phyloP scores from a whole-genome alignment of 1,139 yeast species.

The Candida sojae region DNA sequence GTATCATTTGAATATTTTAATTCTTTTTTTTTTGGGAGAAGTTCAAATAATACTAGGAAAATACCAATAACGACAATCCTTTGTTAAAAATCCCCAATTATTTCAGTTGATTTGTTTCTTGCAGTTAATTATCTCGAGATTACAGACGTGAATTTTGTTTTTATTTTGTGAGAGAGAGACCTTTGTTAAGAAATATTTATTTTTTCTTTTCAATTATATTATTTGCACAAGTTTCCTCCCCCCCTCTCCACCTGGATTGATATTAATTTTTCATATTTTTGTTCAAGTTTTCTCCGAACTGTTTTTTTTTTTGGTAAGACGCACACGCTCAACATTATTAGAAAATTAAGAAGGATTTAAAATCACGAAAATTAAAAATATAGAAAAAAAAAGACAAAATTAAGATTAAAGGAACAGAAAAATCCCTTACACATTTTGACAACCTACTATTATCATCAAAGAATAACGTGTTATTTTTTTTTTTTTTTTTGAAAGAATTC shows the following conservation, averaged over 20 bases:
- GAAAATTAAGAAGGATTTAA: not conserved
- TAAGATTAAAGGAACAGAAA: slow-evolving; percentile 2
- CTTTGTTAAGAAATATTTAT: too few relatives aligned
- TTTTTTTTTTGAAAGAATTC: too few relatives aligned
- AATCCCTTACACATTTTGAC: slow-evolving; percentile 7
- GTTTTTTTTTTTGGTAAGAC: slow-evolving; percentile 1
- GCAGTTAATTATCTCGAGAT: too few relatives aligned
- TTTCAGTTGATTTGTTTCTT: too few relatives aligned
- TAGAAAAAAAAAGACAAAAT: not conserved
- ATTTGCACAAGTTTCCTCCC: not conserved
- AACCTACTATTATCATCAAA: not conserved
- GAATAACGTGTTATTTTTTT: too few relatives aligned
- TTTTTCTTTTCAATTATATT: too few relatives aligned
- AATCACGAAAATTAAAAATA: slow-evolving; percentile 3
- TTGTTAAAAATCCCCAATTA: too few relatives aligned
- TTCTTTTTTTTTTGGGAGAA: too few relatives aligned
- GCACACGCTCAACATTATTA: not conserved
- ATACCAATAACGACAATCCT: too few relatives aligned
- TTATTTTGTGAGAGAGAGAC: not conserved
- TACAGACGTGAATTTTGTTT: not conserved
- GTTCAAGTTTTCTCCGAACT: not conserved
- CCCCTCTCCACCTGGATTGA: not conserved
- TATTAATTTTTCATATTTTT: not conserved
- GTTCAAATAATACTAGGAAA: too few relatives aligned
- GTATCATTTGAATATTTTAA: not conserved